These are phyloP conservation scores for Rhododendron vialii DNA, from an alignment of 148 eudicot species.

Conservation along the genomic window DNA sequence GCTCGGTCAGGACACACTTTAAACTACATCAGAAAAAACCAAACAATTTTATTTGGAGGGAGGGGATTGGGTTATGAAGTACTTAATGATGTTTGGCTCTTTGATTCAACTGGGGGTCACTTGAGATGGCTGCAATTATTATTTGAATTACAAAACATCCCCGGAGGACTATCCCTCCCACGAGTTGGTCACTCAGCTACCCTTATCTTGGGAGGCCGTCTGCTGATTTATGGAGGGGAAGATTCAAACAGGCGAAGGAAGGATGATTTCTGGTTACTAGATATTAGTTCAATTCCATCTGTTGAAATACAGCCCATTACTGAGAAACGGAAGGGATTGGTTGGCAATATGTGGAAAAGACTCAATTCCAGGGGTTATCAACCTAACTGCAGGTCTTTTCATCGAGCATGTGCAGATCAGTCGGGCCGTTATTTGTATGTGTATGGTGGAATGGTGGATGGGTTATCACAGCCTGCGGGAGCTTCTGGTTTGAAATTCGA, in stretches of 20 bases:
- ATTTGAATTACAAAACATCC: constrained; percentile 43
- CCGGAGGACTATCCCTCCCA: constrained; percentile 65
- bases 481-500: constrained; percentile 65
- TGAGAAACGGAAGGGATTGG: constrained; percentile 17
- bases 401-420: constrained; percentile 72
- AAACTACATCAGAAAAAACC: constrained; percentile 48
- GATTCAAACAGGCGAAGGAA: constrained; percentile 73
- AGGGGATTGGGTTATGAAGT: constrained; percentile 82
- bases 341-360: constrained; percentile 61
- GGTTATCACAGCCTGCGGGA: constrained; percentile 52
- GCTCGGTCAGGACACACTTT: constrained; percentile 91
- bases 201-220: constrained; percentile 59
- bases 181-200: constrained; percentile 96
- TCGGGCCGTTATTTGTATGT: constrained; percentile 69
- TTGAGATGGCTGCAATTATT: constrained; percentile 59
- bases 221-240: constrained; percentile 95
- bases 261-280: constrained; percentile 84
- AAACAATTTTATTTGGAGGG: constrained; percentile 79
- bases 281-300: constrained; percentile 42
- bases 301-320: constrained; percentile 25
- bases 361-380: constrained; percentile 48
- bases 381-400: constrained; percentile 80
- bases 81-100: constrained; percentile 78
- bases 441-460: constrained; percentile 95
- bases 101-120: constrained; percentile 47